Evolutionary conservation across 768 basidiomycete genomes (phyloP).

Genomic region (Rickenella mellea): DNA sequence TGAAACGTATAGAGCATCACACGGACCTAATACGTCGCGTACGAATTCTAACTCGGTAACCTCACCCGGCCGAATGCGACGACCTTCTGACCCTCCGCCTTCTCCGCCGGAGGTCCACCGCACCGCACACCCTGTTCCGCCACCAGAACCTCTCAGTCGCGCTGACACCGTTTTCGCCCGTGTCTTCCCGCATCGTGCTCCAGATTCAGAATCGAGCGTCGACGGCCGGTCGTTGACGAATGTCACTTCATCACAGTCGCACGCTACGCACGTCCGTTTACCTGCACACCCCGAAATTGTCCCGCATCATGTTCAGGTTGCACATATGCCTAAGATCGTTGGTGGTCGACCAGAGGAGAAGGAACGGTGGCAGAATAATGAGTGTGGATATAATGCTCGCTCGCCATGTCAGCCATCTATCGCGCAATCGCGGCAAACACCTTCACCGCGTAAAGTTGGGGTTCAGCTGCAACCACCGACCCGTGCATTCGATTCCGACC

Average conservation of each 20-base stretch:
- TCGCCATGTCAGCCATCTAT: no score
- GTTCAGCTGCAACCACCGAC: no score
- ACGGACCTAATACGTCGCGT: neutral
- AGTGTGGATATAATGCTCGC: no score
- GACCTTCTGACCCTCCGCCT: neutral
- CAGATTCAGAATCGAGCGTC: constrained; percentile 10
- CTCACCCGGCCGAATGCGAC: neutral
- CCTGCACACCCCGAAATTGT: constrained; percentile 5
- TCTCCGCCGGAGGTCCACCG: constrained; percentile 1
- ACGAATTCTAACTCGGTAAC: constrained; percentile 5
- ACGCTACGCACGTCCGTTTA: constrained; percentile 11
- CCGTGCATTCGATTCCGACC: no score
- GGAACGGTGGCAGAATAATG: no score
- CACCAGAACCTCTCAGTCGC: constrained; percentile 5
- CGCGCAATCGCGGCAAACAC: no score
- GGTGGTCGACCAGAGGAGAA: no score
- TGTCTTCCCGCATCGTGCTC: constrained; percentile 12
- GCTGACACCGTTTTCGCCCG: constrained; percentile 20
- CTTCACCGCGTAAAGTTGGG: no score
- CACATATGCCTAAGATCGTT: no score
- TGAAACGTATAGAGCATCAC: constrained; percentile 15
- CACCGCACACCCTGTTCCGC: constrained; percentile 1
- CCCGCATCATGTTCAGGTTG: no score
- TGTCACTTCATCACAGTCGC: constrained; percentile 14
- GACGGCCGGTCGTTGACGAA: constrained; percentile 13